Percentiles rank a stretch among this genome's conserved stretches.
Evolutionary conservation across 352 stramenopile species (phyloP).

Genomic region (Phytopythium chamaehyphon): DNA sequence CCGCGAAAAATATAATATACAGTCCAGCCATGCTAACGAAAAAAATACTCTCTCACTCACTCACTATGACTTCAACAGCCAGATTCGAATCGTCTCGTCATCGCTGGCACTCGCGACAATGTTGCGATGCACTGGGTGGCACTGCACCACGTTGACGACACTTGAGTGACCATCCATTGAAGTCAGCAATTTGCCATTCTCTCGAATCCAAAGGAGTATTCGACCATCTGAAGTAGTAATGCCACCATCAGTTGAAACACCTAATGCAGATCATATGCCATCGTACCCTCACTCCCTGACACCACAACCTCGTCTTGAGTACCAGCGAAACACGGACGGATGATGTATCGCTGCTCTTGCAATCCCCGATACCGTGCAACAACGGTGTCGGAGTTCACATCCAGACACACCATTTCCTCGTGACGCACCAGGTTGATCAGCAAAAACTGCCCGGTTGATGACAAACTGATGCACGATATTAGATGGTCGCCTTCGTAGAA

Average conservation of each 20-base stretch:
- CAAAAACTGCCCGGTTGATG: conserved; percentile 37
- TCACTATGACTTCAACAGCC: conserved; percentile 20
- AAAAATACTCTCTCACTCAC: neutral
- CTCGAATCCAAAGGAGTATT: conserved; percentile 56
- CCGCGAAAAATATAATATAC: conserved; percentile 8
- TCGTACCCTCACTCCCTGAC: conserved; percentile 71
- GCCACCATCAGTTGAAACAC: too few species aligned
- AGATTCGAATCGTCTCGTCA: conserved; percentile 63
- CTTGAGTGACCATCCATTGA: conserved; percentile 52
- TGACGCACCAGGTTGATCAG: conserved; percentile 61
- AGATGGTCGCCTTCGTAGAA: conserved; percentile 50
- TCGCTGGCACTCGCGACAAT: conserved; percentile 69
- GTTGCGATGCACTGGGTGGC: conserved; percentile 42
- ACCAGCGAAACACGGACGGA: conserved; percentile 60
- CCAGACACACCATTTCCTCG: conserved; percentile 54
- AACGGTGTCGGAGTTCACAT: conserved; percentile 35
- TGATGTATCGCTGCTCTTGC: conserved; percentile 56
- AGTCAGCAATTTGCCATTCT: conserved; percentile 35
- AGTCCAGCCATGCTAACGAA: neutral
- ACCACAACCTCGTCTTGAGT: conserved; percentile 44
- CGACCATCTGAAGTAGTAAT: conserved; percentile 48
- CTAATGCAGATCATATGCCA: neutral
- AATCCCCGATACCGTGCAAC: conserved; percentile 51
- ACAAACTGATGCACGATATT: conserved; percentile 54
- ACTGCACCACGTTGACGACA: conserved; percentile 63